Base-by-base conservation (phyloP, 805 yeast genomes). In the Lachancea cidri region DNA sequence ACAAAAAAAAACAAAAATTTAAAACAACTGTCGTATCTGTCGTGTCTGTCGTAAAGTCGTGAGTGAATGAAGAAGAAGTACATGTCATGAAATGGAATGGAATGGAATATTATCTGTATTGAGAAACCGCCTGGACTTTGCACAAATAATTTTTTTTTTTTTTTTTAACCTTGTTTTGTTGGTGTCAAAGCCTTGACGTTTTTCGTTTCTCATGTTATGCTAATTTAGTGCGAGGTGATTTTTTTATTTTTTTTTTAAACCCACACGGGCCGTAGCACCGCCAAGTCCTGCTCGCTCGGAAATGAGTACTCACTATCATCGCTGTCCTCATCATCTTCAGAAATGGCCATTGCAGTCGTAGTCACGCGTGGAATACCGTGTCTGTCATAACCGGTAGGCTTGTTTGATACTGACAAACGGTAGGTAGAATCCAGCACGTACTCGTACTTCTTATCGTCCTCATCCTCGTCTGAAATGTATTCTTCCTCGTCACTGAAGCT, bases 401-500 rank as follows among this genome's bases (percentile, higher is more conserved):
- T 29, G 16, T 29, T 7, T 7, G 32, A 29, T 6, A 29, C 16
- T 8, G 32, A 29, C 6, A 29, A 14, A 7, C 16, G 7, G 16
- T 29, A 13, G 16, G 32, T 8, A 6, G 16, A 13, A n/a, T 19
- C 34, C 17, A 38, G 25, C 22, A 25, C 20, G 31, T 38, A 38
- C 9, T 32, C 20, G 20, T 38, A 38, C 6, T 20, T 25, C 17
- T 17, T 17, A 14, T 38, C 36, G 27, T 7, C 7, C 27, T 7
- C 7, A n/a, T 16, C 33, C 14, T 33, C 42, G 4, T 38, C 41
- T 9, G 34, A 18, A 11, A 22, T 22, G 27, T 22, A 22, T 7
- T 36, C 39, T 4, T 36, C 39, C 16, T 22, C 33, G 35, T 49
- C 53, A 33, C 50, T 47, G 18, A 49, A 56, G 24, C 47, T 46